These are phyloP conservation scores for Bipolaris cookei DNA, from an alignment of 2,329 filamentous ascomycete species.

Conservation along the genomic window DNA sequence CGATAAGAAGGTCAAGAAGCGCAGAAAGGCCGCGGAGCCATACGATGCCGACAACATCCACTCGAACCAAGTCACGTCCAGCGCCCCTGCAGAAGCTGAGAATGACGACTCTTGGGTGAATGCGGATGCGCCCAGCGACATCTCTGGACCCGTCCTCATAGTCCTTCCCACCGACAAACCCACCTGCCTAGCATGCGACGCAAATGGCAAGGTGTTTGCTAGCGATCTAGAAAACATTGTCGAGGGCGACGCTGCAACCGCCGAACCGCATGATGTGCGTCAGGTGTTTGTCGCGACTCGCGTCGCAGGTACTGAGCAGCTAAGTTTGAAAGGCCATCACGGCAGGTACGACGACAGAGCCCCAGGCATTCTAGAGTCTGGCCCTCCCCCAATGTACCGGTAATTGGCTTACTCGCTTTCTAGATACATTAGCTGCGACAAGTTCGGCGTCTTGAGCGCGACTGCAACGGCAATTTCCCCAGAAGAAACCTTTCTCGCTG, in stretches of 20 bases:
- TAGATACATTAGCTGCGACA: conserved; percentile 86
- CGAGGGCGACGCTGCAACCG: conserved; percentile 79
- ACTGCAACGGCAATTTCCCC: conserved; percentile 80
- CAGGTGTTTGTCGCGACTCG: conserved; percentile 93
- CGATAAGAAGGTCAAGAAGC: conserved; percentile 93
- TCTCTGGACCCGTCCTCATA: conserved; percentile 81
- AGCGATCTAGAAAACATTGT: conserved; percentile 85
- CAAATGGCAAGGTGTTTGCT: conserved; percentile 84
- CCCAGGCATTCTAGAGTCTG: background rate
- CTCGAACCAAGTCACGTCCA: conserved; percentile 46
- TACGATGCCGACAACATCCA: conserved; percentile 49
- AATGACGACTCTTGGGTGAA: conserved; percentile 91
- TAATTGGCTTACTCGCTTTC: background rate
- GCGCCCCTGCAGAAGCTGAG: conserved; percentile 54
- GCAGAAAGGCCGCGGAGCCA: conserved; percentile 72
- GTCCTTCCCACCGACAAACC: conserved; percentile 77
- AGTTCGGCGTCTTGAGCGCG: conserved; percentile 77
- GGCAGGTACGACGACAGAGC: conserved; percentile 64
- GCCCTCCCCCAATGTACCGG: background rate
- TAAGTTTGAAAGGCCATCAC: conserved; percentile 89
- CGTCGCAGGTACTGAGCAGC: conserved; percentile 79
- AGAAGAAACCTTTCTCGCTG: conserved; percentile 79
- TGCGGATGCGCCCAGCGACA: conserved; percentile 74
- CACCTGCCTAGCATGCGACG: conserved; percentile 82
- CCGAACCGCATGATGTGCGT: conserved; percentile 93